Evolutionary conservation across 2,329 filamentous ascomycete species (phyloP), one percentile per base, ranked within the genome.

Genomic region (Chaetothyriales sp.): DNA sequence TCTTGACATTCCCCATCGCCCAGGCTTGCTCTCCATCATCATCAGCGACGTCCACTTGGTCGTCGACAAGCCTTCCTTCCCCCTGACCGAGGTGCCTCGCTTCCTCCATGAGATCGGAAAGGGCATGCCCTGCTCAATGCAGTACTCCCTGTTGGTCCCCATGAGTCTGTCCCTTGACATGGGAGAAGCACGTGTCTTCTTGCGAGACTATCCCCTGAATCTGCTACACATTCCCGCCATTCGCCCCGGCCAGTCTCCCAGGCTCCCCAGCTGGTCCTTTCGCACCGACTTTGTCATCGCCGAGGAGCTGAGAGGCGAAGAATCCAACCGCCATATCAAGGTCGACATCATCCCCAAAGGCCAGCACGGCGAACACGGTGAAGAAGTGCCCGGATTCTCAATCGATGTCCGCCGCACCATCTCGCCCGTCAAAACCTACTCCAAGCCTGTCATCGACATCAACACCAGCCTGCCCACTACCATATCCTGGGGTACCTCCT

Each of bases 401-500:
- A 83, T 98, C 51, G 85, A 92, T 62, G 87, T 98, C 22, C 82
- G 86, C 50, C 82, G 92, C 45, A 97, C 92, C 0, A 86, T 97
- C 29, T 88, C 89, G 7, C 87, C 94, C 0, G 88, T 98, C 57
- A 98, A 98, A 69, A 94, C 89, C 0, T 98, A 92, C 65, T 95
- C 92, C 0, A 85, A 97, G 63, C 89, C 95, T 67, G 80, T 78
- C 33, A 77, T 98, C 61, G 86, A 95, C 57, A 89, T 98, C 67
- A 95, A 97, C 66, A 95, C 90, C 1, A 85, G 83, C 50, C 80
- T 90, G 53, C 87, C 94, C 1, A 98, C 92, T 0, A 82, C 86
- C 45, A 90, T 98, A 50, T 95, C 90, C 0, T 98, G 92, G 94
- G 89, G 89, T 6, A 89, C 92, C 46, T 95, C 89, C 1, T 98